Evolutionary conservation across 2,329 filamentous ascomycete genomes (phyloP).

Genomic region (Epichloe bromicola): DNA sequence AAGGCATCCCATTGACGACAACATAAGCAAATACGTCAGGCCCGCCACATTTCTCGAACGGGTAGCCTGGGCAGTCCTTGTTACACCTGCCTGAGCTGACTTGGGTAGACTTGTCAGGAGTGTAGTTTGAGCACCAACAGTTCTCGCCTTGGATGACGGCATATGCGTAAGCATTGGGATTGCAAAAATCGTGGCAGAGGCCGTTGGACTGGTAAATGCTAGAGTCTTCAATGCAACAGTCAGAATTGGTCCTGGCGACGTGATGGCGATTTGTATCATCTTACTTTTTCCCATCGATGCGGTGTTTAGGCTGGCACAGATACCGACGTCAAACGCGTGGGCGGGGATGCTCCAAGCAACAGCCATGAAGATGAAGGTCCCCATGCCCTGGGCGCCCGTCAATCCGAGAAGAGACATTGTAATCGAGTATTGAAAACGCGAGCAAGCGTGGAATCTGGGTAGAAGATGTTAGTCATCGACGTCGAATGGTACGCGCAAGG

Average conservation of each 20-base stretch:
- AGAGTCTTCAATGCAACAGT: slow-evolving; percentile 24
- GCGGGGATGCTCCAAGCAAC: slow-evolving; percentile 13
- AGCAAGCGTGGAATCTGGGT: neutral
- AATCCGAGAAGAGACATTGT: neutral
- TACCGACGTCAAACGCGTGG: slow-evolving; percentile 15
- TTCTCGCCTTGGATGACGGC: slow-evolving; percentile 50
- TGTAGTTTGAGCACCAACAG: slow-evolving; percentile 67
- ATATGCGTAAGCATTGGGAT: slow-evolving; percentile 41
- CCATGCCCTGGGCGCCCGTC: neutral
- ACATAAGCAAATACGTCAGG: slow-evolving; percentile 53
- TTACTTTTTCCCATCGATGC: slow-evolving; percentile 19
- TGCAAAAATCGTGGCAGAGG: slow-evolving; percentile 50
- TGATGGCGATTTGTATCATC: slow-evolving; percentile 4
- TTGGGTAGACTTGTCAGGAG: slow-evolving; percentile 34
- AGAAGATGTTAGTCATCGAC: neutral
- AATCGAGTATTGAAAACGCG: neutral
- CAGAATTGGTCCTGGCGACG: neutral
- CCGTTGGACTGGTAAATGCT: slow-evolving; percentile 57
- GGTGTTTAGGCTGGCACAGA: slow-evolving; percentile 27
- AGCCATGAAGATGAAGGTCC: slow-evolving; percentile 10
- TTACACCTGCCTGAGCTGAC: slow-evolving; percentile 37
- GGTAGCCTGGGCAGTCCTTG: slow-evolving; percentile 54
- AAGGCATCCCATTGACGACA: slow-evolving; percentile 34
- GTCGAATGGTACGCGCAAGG: neutral
- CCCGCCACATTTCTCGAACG: slow-evolving; percentile 52